These are phyloP conservation scores for Hymenoscyphus scutula DNA, from an alignment of 2,329 filamentous ascomycete species.

Conservation along the genomic window DNA sequence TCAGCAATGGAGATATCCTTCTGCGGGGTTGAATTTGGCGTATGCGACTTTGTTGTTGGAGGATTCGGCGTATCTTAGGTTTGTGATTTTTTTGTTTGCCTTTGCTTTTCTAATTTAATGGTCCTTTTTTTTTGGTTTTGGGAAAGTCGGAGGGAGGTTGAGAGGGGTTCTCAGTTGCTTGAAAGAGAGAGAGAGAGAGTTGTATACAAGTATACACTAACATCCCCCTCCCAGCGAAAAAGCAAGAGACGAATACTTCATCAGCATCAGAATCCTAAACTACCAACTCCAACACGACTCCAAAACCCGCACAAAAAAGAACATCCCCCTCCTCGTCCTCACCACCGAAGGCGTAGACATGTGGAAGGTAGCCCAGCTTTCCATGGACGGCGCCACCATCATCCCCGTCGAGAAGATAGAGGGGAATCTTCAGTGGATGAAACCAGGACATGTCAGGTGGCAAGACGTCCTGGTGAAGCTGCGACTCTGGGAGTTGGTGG, in stretches of 20 bases:
- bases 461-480: conserved; percentile 36
- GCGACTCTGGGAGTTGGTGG: conserved; percentile 35
- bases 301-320: conserved; percentile 32
- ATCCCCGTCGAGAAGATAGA: conserved; percentile 33
- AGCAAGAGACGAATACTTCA: conserved; percentile 34
- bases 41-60: conserved; percentile 13
- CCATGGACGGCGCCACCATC: conserved; percentile 38
- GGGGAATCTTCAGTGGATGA: conserved; percentile 35
- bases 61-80: not conserved
- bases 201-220: too few relatives aligned
- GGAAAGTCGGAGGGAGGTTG: too few relatives aligned
- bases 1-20: not conserved
- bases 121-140: too few relatives aligned
- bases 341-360: conserved; percentile 30
- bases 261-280: conserved; percentile 36
- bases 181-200: too few relatives aligned
- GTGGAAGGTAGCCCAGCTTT: conserved; percentile 32
- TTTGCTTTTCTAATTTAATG: too few relatives aligned
- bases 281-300: conserved; percentile 39
- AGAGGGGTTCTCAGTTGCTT: too few relatives aligned
- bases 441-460: conserved; percentile 34
- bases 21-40: conserved; percentile 30
- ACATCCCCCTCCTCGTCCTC: conserved; percentile 38
- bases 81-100: too few relatives aligned
- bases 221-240: too few relatives aligned